Percentiles rank a stretch among this genome's conserved stretches.
Evolutionary conservation across 176 grass and related monocot species (phyloP).

Genomic region (Zoysia pacifica): DNA sequence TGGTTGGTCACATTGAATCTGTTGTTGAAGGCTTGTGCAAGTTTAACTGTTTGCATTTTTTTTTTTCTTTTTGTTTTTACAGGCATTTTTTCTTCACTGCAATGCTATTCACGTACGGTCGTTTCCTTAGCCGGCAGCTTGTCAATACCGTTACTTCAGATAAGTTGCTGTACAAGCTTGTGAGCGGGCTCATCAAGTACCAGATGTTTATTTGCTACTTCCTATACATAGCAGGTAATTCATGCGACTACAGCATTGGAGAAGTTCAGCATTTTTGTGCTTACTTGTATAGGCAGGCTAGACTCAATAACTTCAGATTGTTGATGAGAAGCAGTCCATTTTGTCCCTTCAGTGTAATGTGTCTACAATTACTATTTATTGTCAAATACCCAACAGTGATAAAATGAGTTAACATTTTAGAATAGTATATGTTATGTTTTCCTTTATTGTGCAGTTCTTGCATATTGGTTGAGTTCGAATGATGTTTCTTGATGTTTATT

Average conservation of each 20-base stretch:
- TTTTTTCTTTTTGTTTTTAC: constrained; percentile 11
- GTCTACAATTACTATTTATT: background rate
- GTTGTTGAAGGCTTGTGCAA: background rate
- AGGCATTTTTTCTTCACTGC: constrained; percentile 97
- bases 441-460: background rate
- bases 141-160: constrained; percentile 86
- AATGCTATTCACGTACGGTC: constrained; percentile 81
- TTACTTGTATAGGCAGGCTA: background rate
- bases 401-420: background rate
- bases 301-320: background rate
- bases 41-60: background rate
- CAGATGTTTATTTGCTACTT: constrained; percentile 98
- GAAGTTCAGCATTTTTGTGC: background rate
- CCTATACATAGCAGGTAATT: constrained; percentile 88
- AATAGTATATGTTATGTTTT: background rate
- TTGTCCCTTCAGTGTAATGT: background rate
- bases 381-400: background rate
- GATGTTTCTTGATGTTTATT: background rate
- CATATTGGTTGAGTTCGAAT: background rate
- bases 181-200: constrained; percentile 79
- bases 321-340: background rate
- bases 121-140: constrained; percentile 87
- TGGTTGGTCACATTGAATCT: background rate
- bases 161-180: constrained; percentile 76
- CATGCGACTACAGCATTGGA: background rate